Evolutionary conservation across 2,329 filamentous ascomycete species (phyloP), one percentile per base, ranked within the genome.

Genomic region (Fusarium odoratissimum): DNA sequence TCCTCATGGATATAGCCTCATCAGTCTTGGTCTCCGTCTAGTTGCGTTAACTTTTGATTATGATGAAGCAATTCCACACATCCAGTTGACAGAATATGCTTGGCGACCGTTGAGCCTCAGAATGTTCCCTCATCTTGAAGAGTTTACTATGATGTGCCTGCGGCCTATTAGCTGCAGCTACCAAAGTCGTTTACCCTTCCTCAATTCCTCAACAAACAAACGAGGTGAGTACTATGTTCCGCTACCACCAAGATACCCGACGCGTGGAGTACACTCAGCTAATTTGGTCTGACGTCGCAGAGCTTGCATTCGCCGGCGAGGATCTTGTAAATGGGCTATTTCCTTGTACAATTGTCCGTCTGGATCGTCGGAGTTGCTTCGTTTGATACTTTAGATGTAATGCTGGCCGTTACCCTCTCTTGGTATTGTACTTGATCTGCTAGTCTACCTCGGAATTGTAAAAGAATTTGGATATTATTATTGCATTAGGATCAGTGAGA

Each of bases 211-310:
- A 19, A 33, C n/a, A 25, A 14, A 31, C 5, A 60, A 21, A 28
- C 60, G 40, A 23, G 38, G 60, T 19, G 41, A 66, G 4, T 75
- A 64, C 65, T 75, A 68, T 23, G 74, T 76, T 75, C 38, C 73
- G 69, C 14, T 74, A 72, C 55, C 52, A 63, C 33, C 58, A 51
- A 11, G 46, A 33, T 7, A 60, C 48, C 3, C 23, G 17, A 8
- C 37, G 38, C 5, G 48, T 75, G 5, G 59, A 71, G 35, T 73
- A 67, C 33, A 54, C 71, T 8, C 57, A 37, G 4, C 45, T 76
- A 8, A 38, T 51, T 5, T 60, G 44, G 33, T 8, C 38, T 13
- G 71, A 76, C 12, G 41, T 69, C 16, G n/a, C 46, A 33, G 55
- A 61, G 14, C 42, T 54, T 30, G 33, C 60, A 8, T 19, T 61